phyloP scores from a whole-genome alignment of 805 yeast genomes.

The Lipomyces anomalus region DNA sequence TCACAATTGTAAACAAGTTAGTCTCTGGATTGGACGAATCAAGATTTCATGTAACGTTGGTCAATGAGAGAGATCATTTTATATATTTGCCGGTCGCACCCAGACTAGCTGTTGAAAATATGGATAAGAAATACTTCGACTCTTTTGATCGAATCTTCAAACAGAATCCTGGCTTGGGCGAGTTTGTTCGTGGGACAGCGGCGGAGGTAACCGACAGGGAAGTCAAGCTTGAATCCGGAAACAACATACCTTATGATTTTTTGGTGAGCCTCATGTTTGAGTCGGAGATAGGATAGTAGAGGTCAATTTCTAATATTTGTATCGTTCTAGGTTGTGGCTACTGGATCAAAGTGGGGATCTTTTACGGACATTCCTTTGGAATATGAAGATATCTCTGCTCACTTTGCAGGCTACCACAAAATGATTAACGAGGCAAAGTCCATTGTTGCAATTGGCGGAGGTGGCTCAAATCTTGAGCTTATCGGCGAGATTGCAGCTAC shows the following conservation, averaged over 20 bases:
- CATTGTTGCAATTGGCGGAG: constrained; percentile 48
- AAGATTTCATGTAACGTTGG: too few species aligned
- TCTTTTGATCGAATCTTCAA: constrained; percentile 14
- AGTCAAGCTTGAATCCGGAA: constrained; percentile 11
- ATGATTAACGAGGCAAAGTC: constrained; percentile 35
- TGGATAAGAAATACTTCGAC: constrained; percentile 6
- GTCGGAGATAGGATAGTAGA: background rate
- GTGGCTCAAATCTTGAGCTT: constrained; percentile 48
- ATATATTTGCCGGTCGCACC: constrained; percentile 11
- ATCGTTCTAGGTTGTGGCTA: constrained; percentile 19
- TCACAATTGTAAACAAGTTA: too few species aligned
- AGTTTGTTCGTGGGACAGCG: constrained; percentile 5
- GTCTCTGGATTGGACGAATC: too few species aligned
- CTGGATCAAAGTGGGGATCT: constrained; percentile 8
- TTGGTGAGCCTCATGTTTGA: constrained; percentile 4
- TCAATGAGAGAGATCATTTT: constrained; percentile 11
- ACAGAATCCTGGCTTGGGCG: constrained; percentile 10
- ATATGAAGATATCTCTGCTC: background rate
- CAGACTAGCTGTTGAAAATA: constrained; percentile 13
- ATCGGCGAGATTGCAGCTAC: constrained; percentile 43
- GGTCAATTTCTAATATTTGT: background rate
- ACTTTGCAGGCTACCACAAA: constrained; percentile 13
- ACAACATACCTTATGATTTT: constrained; percentile 5
- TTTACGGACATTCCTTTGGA: constrained; percentile 4
- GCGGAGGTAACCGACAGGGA: constrained; percentile 8